Evolutionary conservation across 2,329 filamentous ascomycete genomes (phyloP).

Genomic region (Penicillium sp.): DNA sequence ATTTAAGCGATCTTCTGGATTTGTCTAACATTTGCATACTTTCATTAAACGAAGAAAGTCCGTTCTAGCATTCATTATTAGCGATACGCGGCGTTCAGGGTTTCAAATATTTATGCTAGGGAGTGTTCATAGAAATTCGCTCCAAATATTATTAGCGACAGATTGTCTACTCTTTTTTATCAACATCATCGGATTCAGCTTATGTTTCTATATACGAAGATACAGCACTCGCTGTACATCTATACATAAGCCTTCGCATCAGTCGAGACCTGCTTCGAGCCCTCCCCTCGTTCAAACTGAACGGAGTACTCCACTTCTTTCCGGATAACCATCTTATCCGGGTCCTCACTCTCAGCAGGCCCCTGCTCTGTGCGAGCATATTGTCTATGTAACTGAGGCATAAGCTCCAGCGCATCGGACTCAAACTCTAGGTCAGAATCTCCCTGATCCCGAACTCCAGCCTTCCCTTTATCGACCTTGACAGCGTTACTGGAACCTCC

Average conservation of each 20-base stretch:
- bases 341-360: constrained; percentile 15
- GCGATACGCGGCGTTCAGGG: neutral
- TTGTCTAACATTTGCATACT: neutral
- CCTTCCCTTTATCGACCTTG: neutral
- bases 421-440: neutral
- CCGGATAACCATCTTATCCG: constrained; percentile 33
- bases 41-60: neutral
- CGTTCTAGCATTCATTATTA: neutral
- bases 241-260: constrained; percentile 21
- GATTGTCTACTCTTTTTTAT: neutral
- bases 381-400: constrained; percentile 9
- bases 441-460: neutral
- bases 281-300: constrained; percentile 25
- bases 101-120: neutral
- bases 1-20: constrained; percentile 29
- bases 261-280: constrained; percentile 6
- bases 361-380: constrained; percentile 5
- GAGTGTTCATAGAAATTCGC: neutral
- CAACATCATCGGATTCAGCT: neutral
- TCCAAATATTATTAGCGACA: neutral
- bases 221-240: neutral
- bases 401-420: constrained; percentile 18
- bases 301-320: constrained; percentile 35
- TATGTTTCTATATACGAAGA: neutral
- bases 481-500: neutral